Evolutionary conservation across 1,284 basidiomycete genomes (phyloP).

Genomic region (Cryptococcus sp.): DNA sequence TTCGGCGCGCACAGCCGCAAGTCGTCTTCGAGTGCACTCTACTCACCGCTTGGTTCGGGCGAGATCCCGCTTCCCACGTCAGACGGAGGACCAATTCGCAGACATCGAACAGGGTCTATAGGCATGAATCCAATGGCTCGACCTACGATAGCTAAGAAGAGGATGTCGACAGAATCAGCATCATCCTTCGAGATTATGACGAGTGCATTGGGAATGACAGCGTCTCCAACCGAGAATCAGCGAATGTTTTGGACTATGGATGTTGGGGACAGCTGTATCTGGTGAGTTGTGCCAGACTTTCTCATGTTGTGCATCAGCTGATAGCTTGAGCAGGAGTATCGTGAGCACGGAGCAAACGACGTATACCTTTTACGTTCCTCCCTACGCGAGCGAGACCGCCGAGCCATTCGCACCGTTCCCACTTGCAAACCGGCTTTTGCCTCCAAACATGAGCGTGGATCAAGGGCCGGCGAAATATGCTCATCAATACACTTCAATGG

Average conservation of each 20-base stretch:
- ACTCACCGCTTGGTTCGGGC: slow-evolving; percentile 30
- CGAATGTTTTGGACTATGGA: slow-evolving; percentile 40
- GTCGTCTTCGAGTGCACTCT: slow-evolving; percentile 39
- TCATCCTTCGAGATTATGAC: slow-evolving; percentile 19
- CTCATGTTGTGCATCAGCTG: background rate
- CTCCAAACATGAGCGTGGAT: slow-evolving; percentile 60
- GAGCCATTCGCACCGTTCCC: slow-evolving; percentile 87
- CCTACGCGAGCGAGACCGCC: slow-evolving; percentile 53
- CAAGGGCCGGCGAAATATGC: slow-evolving; percentile 26
- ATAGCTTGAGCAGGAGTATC: slow-evolving; percentile 38
- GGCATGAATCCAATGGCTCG: slow-evolving; percentile 35
- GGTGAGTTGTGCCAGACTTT: slow-evolving; percentile 21
- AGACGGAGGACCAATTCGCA: slow-evolving; percentile 45
- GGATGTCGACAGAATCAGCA: slow-evolving; percentile 32
- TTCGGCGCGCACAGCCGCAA: slow-evolving; percentile 43
- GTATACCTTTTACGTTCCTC: slow-evolving; percentile 92
- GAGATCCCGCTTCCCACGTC: slow-evolving; percentile 37
- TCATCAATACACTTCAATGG: slow-evolving; percentile 39
- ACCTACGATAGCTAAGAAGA: slow-evolving; percentile 36
- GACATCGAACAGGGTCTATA: slow-evolving; percentile 40
- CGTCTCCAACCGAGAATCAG: slow-evolving; percentile 5
- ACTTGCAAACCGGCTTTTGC: slow-evolving; percentile 76
- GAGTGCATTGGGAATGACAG: slow-evolving; percentile 7
- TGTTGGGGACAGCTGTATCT: slow-evolving; percentile 44
- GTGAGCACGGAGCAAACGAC: slow-evolving; percentile 48